Evolutionary conservation across 371 early-diverging fungal species (phyloP), one percentile per base, ranked within the genome.

Genomic region (Batkoa obscura): DNA sequence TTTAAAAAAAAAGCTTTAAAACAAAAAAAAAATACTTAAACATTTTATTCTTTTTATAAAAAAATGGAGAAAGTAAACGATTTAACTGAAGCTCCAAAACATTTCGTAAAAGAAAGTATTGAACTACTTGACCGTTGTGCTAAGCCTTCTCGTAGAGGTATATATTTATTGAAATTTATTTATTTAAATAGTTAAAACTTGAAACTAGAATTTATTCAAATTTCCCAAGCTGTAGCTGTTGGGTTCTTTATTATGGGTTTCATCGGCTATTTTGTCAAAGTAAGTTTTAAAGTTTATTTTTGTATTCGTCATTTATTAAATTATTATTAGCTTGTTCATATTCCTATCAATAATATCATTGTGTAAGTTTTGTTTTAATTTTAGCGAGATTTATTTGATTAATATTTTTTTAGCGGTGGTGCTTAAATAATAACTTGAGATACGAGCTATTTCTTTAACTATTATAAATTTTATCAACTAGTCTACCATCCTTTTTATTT

Each of bases 281-380:
- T 74, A 66, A 57, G 56, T 23, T 48, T 3, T 38, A 41, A 12
- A 33, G 8, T 23, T 34, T 42, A 23, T 5, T 33, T n/a, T 43
- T 35, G 34, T 9, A 47, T 10, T 5, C 36, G 10, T 17, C 12
- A 35, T 45, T 4, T 4, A 12, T 30, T 42, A 15, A 34, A 9
- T 31, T 33, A 50, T 1, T 12, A 47, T 1, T 50, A 74, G 76
- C 78, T 97, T 61, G 88, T 97, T 62, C 98, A 97, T 72, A 97
- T 97, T 67, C 98, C 98, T 59, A 94, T 97, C 77, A 95, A 94
- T 83, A 94, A 95, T 76, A 94, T 97, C 69, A 88, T 97, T 63
- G 96, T 97, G 70, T 70, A 67, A 61, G 70, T 62, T 60, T 58
- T 50, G 38, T 56, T 12, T 51, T 30, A 43, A 34, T 48, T 5